Evolutionary conservation across 139 green algal genomes (phyloP), one percentile per base, ranked within the genome.

Genomic region (Zygnema circumcarinatum): DNA sequence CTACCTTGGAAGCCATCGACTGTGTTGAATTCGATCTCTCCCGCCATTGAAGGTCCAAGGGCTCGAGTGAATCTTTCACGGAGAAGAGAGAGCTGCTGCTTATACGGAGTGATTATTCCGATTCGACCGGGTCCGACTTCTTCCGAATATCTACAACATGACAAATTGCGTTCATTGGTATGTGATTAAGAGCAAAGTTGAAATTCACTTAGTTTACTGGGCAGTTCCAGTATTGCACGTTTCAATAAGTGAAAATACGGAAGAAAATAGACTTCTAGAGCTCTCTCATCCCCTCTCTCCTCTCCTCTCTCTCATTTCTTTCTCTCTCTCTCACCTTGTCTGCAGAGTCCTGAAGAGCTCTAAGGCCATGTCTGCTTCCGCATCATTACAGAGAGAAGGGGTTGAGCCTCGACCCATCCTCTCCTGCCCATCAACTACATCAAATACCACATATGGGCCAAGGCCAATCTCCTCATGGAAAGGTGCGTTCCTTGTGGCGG

Each of bases 31-130:
- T 91, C 89, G 38, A 98, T 93, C 25, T 85, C 80, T 16, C 41
- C 35, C 16, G 41, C 67, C 11, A 0, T 41, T 3, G 3, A 35
- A 0, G 29, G 29, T 16, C 81, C 87, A 31, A 85, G 22, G 0
- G 81, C 62, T 42, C 68, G 67, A 16, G 2, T 42, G 47, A 98
- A 97, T 2, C 87, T 87, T 29, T 93, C 62, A 0, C 89, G 85
- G 22, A 98, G 73, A 21, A 94, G 88, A 21, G 89, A 82, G 16
- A 92, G 86, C 92, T 98, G 96, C 25, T 93, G 85, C 29, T 92
- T 83, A 91, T 98, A 98, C 1, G 95, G 95, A 1, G 95, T 98
- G 90, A 98, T 94, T 0, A 98, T 90, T 33, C 93, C 95, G 29
- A 98, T 93, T 29, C 76, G 90, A 38, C 90, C 75, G n/a, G 79